Evolutionary conservation across 2,329 filamentous ascomycete genomes (phyloP).

Genomic region (Cordyceps militaris): DNA sequence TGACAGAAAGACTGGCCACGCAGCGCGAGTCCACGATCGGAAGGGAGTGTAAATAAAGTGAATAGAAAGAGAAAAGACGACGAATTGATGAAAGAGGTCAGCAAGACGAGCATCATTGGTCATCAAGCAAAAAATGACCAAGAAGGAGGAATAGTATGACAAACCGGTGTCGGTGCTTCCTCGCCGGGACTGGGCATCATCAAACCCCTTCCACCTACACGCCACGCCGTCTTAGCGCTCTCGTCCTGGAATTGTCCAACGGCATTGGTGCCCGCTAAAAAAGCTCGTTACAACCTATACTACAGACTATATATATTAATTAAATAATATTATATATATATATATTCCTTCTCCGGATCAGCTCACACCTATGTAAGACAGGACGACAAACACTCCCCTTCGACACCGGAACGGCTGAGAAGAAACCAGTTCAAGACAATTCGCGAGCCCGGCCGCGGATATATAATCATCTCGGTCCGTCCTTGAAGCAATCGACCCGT

Average conservation of each 20-base stretch:
- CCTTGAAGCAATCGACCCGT: not conserved
- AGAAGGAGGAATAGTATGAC: too few relatives aligned
- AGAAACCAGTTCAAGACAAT: not conserved
- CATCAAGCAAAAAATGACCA: too few relatives aligned
- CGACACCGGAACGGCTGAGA: slow-evolving; percentile 4
- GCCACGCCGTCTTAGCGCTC: not conserved
- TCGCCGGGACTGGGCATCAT: not conserved
- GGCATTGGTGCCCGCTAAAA: not conserved
- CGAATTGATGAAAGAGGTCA: too few relatives aligned
- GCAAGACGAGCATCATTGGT: too few relatives aligned
- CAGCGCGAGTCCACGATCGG: too few relatives aligned
- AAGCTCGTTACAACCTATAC: not conserved
- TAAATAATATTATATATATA: too few relatives aligned
- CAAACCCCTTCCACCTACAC: not conserved
- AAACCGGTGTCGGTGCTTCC: too few relatives aligned
- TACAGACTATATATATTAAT: not conserved
- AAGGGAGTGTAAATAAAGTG: too few relatives aligned
- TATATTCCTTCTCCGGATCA: not conserved
- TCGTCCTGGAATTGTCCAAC: not conserved
- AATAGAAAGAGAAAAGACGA: too few relatives aligned
- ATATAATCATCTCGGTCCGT: not conserved
- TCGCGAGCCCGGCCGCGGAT: not conserved
- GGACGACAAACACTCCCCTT: not conserved
- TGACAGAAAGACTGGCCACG: too few relatives aligned
- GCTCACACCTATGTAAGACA: not conserved